These are phyloP conservation scores for Saksenaea oblongispora DNA, from an alignment of 371 early-diverging fungal genomes.

Conservation along the genomic window DNA sequence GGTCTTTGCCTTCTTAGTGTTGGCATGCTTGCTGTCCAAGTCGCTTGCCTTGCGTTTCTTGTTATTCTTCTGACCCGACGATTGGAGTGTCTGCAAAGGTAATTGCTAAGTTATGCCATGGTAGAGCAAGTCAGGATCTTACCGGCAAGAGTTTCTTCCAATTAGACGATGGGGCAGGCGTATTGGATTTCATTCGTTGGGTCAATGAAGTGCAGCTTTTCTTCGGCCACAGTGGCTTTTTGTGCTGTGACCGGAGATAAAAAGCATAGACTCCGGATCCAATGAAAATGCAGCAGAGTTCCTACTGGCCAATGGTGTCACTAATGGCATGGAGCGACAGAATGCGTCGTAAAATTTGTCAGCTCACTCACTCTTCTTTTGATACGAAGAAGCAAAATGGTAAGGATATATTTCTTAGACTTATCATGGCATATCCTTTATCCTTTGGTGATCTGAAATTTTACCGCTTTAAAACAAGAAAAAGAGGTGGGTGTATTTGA, in stretches of 20 bases:
- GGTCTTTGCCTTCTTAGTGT: not conserved
- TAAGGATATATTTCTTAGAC: no score
- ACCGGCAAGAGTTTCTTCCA: constrained; percentile 53
- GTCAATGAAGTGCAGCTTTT: not conserved
- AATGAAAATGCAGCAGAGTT: no score
- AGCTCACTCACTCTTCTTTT: no score
- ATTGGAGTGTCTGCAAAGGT: constrained; percentile 2
- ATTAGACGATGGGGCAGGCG: constrained; percentile 51
- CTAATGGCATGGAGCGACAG: not conserved
- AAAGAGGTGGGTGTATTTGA: not conserved
- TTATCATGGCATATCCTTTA: no score
- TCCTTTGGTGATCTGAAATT: no score
- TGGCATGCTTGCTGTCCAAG: constrained; percentile 1
- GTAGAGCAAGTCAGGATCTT: constrained; percentile 9
- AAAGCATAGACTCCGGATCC: not conserved
- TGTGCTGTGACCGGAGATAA: constrained; percentile 1
- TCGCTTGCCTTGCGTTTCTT: constrained; percentile 16
- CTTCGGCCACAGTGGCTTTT: not conserved
- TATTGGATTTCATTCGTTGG: constrained; percentile 21
- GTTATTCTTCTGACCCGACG: constrained; percentile 7
- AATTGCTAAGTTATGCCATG: constrained; percentile 5
- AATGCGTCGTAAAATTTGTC: no score
- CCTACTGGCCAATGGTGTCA: not conserved
- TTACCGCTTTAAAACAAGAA: no score
- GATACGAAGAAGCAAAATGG: no score